phyloP scores from a whole-genome alignment of 148 eudicot species.

The Amaranthus cruentus region DNA sequence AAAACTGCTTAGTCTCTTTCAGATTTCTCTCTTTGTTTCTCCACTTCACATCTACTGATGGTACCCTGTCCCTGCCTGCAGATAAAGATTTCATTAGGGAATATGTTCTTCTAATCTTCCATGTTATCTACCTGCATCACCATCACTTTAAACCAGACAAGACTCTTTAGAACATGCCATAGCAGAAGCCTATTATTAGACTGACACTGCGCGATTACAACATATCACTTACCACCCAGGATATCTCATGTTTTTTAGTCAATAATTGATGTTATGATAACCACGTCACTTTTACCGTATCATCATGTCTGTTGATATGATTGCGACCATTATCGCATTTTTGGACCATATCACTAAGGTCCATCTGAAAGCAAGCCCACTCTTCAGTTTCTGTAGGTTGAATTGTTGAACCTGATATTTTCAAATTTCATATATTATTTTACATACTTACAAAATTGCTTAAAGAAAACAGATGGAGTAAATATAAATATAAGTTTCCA shows the following conservation, averaged over 20 bases:
- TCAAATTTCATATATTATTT: not conserved
- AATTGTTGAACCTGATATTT: not conserved
- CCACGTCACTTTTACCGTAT: no score
- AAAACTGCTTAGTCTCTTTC: not conserved
- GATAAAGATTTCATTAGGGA: conserved; percentile 2
- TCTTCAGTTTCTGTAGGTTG: conserved; percentile 15
- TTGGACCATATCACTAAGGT: conserved; percentile 12
- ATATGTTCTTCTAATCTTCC: not conserved
- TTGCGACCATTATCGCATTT: no score
- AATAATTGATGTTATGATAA: no score
- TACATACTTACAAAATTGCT: not conserved
- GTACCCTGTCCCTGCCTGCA: not conserved
- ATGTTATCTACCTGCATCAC: conserved; percentile 12
- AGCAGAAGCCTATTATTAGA: conserved; percentile 6
- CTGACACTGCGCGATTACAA: conserved; percentile 16
- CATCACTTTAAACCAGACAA: conserved; percentile 21
- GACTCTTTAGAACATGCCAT: conserved; percentile 23
- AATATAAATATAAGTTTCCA: not conserved
- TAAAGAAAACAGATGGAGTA: not conserved
- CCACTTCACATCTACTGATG: not conserved
- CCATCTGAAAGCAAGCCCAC: conserved; percentile 13
- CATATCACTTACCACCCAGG: conserved; percentile 4
- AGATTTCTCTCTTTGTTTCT: not conserved
- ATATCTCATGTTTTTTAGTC: no score
- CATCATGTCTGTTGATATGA: no score